Conservation (phyloP, 495 filamentous ascomycete species). For the Xylaria nigripes region DNA sequence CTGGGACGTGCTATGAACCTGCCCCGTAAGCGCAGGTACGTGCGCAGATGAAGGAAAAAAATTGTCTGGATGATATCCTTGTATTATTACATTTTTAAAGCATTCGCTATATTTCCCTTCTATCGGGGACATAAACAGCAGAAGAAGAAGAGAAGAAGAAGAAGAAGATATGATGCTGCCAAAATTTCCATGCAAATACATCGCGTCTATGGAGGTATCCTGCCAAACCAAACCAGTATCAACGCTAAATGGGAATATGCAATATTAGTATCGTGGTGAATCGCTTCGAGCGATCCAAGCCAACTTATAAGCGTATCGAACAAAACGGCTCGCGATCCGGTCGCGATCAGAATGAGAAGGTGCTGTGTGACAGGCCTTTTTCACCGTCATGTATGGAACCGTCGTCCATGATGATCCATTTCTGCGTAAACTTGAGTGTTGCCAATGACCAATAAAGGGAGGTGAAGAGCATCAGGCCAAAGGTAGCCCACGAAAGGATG, state of each 20-base stretch:
- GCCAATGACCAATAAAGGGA: constrained; percentile 45
- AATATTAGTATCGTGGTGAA: neutral
- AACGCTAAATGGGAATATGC: neutral
- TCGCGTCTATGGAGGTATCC: neutral
- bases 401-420: constrained; percentile 39
- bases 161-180: too few species aligned
- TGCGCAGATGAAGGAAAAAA: too few species aligned
- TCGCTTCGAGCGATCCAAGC: neutral
- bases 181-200: neutral
- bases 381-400: neutral
- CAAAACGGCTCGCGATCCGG: neutral
- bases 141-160: too few species aligned
- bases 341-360: neutral
- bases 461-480: constrained; percentile 52
- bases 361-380: too few species aligned
- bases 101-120: too few species aligned
- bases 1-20: too few species aligned
- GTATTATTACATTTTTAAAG: too few species aligned
- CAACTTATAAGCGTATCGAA: too few species aligned
- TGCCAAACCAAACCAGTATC: neutral
- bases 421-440: constrained; percentile 45
- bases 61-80: too few species aligned
- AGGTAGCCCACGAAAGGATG: constrained; percentile 54
- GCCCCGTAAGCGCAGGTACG: too few species aligned
- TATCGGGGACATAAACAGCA: too few species aligned